Percentiles rank a stretch among this genome's conserved stretches.
phyloP scores from a whole-genome alignment of 2,329 filamentous ascomycete genomes.

The Coniochaeta prunicola region DNA sequence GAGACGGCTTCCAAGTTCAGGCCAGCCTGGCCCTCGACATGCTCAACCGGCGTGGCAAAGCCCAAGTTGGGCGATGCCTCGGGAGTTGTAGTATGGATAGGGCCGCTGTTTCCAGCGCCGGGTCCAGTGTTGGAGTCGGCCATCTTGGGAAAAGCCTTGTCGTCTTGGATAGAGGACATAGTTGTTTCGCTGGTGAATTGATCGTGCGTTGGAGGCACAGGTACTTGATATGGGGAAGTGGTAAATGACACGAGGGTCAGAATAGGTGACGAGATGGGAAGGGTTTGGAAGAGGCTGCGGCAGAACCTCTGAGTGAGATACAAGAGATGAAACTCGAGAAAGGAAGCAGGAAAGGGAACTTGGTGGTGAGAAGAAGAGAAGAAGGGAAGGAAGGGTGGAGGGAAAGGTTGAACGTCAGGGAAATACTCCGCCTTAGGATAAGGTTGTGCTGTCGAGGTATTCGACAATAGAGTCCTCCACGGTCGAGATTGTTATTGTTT shows the following conservation, averaged over 20 bases:
- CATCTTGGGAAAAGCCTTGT: background rate
- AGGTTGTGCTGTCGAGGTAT: background rate
- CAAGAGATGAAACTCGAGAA: background rate
- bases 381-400: background rate
- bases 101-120: background rate
- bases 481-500: background rate
- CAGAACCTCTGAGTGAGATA: background rate
- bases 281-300: background rate
- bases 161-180: background rate
- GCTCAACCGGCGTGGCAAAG: too few relatives aligned
- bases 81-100: background rate
- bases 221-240: background rate
- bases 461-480: background rate
- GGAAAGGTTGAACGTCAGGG: background rate
- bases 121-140: background rate
- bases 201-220: background rate
- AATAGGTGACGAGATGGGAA: background rate
- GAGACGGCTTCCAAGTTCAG: background rate
- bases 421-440: background rate
- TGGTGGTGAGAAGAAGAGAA: background rate
- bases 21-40: too few relatives aligned
- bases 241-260: background rate
- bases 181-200: background rate
- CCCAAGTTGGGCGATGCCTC: background rate
- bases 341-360: background rate